Base-by-base conservation (phyloP, 805 yeast species). In the Ascoidea asiatica region DNA sequence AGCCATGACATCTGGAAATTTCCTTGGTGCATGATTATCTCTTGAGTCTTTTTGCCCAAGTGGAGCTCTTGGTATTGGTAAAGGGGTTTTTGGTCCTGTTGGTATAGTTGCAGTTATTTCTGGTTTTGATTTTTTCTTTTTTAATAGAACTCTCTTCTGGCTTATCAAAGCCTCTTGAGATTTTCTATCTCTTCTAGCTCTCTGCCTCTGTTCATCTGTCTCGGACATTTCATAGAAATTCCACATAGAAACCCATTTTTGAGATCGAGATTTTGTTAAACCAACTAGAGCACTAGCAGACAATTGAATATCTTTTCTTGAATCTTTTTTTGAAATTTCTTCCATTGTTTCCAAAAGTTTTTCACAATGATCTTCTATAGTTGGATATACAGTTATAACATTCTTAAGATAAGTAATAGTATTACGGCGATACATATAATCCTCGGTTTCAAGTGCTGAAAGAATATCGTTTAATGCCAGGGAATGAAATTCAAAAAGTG, bases 351-450 rank as follows among this genome's bases (percentile, higher is more conserved):
- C 62, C 5, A 70, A 59, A 1, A 88, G 55, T 5, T 55, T 46
- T 44, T 73, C 76, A 33, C 87, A 79, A 46, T 84, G 89, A 22
- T 72, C 77, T 43, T 77, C 78, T 13, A 84, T 72, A 8, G 69
- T 63, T 0, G 96, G 95, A 56, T 76, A 87, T 15, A 72, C 69
- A 2, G 71, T 69, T 18, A 80, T 61, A 39, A 81, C 60, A 51
- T 77, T 77, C 56, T 81, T 85, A 65, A 88, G 64, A 52, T 86
- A 75, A 1, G 84, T 81, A 47, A 88, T 83, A 3, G 86, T 75
- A 60, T 88, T 89, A 45, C 88, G 74, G 43, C 92, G 71, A 2
- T 83, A 78, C 76, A 84, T 81, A 57, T 87, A 89, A 45, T 81
- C 81, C 3, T 63, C 58, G 5, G 73, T 69, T 18, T 57, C 54